Base-by-base conservation (phyloP, 2,329 filamentous ascomycete genomes). In the Arthrobotrys conoides region DNA sequence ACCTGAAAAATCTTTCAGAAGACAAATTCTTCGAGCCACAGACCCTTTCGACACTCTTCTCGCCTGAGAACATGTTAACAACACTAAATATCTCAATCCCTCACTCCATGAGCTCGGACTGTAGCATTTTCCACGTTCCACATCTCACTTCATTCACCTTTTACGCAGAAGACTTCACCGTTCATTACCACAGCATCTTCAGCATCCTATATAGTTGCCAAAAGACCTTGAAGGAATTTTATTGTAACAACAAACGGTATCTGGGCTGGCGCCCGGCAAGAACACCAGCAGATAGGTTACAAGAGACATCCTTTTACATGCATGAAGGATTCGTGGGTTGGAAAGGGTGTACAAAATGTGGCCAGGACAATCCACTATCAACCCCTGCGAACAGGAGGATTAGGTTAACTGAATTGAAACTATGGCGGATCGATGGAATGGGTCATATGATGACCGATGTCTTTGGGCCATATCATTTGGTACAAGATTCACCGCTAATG, bases 201-300 rank as follows among this genome's bases (percentile, higher is more conserved):
- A 49, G 16, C n/a, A 36, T 72, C n/a, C 69, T 72, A 36, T 38
- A 48, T 10, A 66, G 38, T n/a, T 57, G 49, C 18, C 69, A 72
- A 24, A 49, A 59, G 2, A 66, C 20, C 4, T 48, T 72, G 5
- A 27, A 18, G 12, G 59, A 72, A 10, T 20, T 72, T 6, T 44
- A 49, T 20, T 72, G 59, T 16, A 16, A 36, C 49, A 72, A 72
- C 16, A 12, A 59, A 3, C 20, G 44, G 6, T 20, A 51, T 18
- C 6, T 5, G 20, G 22, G 14, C 22, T 16, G 16, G n/a, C 5
- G 33, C 18, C 10, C 27, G 2, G 16, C 2, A 41, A 41, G 38
- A 41, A 16, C 6, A 1, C 41, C 12, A 6, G 27, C 14, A 27
- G 14, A n/a, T 22, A 20, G 64, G 14, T 1, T 4, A 1, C 12